Conservation (phyloP, 257 asterid species). For the Gynochthodes officinalis region DNA sequence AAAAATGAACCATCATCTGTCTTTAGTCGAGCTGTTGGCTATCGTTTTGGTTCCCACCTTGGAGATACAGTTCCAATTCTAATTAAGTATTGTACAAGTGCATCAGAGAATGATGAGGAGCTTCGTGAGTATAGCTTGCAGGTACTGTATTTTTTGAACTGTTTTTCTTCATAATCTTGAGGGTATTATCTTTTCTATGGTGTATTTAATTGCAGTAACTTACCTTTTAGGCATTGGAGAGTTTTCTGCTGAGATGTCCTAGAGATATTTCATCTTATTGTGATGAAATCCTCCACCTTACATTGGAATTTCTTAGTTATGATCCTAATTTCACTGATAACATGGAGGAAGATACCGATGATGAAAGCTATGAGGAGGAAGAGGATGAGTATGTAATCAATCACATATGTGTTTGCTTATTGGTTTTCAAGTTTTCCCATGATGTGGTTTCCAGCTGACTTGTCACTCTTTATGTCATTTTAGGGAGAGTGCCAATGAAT, state of each 20-base stretch:
- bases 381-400: constrained; percentile 81
- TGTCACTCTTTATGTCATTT: constrained; percentile 27
- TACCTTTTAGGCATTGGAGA: constrained; percentile 79
- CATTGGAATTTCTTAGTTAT: constrained; percentile 83
- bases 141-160: constrained; percentile 39
- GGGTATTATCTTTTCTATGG: not conserved
- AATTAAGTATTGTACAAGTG: constrained; percentile 78
- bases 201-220: constrained; percentile 7
- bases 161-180: not conserved
- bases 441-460: constrained; percentile 26
- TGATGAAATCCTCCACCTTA: constrained; percentile 74
- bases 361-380: constrained; percentile 83
- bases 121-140: constrained; percentile 97
- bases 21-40: constrained; percentile 95
- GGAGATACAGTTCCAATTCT: constrained; percentile 91
- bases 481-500: constrained; percentile 96
- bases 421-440: constrained; percentile 6
- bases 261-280: constrained; percentile 86
- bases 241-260: constrained; percentile 91
- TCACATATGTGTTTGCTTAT: constrained; percentile 17
- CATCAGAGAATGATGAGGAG: constrained; percentile 99
- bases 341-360: constrained; percentile 97
- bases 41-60: constrained; percentile 98
- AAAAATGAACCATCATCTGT: constrained; percentile 9
- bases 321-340: constrained; percentile 98